Evolutionary conservation across 1,284 basidiomycete species (phyloP), one percentile per base, ranked within the genome.

Genomic region (Microbotryum intermedium): DNA sequence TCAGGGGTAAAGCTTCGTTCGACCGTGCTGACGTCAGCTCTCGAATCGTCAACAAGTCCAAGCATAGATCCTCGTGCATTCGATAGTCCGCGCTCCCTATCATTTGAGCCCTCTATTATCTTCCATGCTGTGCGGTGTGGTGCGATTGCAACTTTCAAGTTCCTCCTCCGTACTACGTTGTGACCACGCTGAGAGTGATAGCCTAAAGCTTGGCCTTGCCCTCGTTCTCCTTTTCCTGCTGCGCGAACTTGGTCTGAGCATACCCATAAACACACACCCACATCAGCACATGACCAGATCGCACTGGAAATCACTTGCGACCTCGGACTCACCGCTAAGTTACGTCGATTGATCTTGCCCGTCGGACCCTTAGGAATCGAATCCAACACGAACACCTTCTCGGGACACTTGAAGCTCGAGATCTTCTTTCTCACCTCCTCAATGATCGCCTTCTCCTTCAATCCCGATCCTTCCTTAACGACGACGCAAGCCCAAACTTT

Each of bases 351-450:
- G 39, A 67, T 62, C 60, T 70, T 70, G 55, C 70, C 69, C 11
- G 69, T 70, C 18, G 69, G 66, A 34, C 73, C 74, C 68, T 76
- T 76, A 11, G 74, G 75, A 50, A 76, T 76, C 20, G 63, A 61
- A 18, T 74, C 73, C 3, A 73, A 67, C 55, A 76, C 70, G 65
- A 70, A 76, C 61, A 76, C 70, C n/a, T 64, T 65, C 44, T 73
- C 70, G 1, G 75, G 75, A 50, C 75, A 72, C 64, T 76, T 76
- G 70, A 75, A 76, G 23, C 46, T 46, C 11, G 51, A 58, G 42
- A 75, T 57, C 56, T 71, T 70, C 30, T 64, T 64, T n/a, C 68
- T 60, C 56, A 70, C 65, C 21, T 60, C 66, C 47, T 69, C 50
- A 34, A 64, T 61, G 55, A 75, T 71, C 26, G 60, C 53, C 26